Percentiles rank a stretch among this genome's conserved stretches.
These are phyloP conservation scores for Arxiozyma telluris DNA, from an alignment of 1,139 yeast species.

Conservation along the genomic window DNA sequence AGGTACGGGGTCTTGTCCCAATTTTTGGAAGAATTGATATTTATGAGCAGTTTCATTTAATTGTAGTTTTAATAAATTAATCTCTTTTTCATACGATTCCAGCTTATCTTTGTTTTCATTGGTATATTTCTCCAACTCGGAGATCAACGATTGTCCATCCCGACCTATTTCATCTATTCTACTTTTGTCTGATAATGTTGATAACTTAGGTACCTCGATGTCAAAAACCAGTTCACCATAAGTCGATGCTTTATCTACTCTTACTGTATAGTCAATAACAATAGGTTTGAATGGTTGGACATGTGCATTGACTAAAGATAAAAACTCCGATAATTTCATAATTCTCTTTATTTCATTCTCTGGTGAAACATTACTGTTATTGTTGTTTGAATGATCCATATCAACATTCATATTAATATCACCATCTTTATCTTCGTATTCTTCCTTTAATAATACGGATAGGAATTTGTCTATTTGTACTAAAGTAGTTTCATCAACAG, in stretches of 20 bases:
- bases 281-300: conserved; percentile 72
- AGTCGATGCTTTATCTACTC: conserved; percentile 68
- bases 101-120: conserved; percentile 38
- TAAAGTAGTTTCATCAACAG: conserved; percentile 42
- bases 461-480: conserved; percentile 65
- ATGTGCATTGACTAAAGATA: conserved; percentile 58
- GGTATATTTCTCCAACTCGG: conserved; percentile 43
- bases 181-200: not conserved
- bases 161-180: conserved; percentile 28
- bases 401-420: conserved; percentile 4
- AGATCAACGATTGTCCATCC: conserved; percentile 36
- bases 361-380: conserved; percentile 1
- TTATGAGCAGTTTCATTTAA: conserved; percentile 57
- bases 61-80: conserved; percentile 24
- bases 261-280: conserved; percentile 60
- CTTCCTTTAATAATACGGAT: conserved; percentile 40
- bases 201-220: conserved; percentile 40
- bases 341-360: conserved; percentile 27
- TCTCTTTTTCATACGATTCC: conserved; percentile 21
- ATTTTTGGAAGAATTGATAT: conserved; percentile 62
- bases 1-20: conserved; percentile 67
- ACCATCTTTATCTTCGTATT: conserved; percentile 3
- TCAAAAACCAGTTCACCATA: conserved; percentile 77
- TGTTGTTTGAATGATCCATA: not conserved
- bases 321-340: conserved; percentile 63